Evolutionary conservation across 495 filamentous ascomycete species (phyloP).

Genomic region (Penicillium subrubescens): DNA sequence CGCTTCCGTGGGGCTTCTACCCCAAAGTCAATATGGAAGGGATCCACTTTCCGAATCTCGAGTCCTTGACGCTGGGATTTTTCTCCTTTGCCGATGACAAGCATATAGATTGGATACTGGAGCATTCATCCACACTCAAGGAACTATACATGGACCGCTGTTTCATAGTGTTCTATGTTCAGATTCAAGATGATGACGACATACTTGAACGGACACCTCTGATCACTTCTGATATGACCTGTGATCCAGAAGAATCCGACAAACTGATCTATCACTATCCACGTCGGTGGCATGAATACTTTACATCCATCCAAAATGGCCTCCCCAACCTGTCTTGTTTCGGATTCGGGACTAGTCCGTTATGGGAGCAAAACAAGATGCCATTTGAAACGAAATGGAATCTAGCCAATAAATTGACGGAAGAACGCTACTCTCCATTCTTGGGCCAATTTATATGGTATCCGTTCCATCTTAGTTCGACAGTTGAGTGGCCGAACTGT

Average conservation of each 20-base stretch:
- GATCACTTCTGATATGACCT: not conserved
- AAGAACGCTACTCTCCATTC: not conserved
- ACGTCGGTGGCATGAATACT: not conserved
- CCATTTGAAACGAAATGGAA: not conserved
- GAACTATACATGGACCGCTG: not conserved
- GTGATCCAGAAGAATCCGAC: not conserved
- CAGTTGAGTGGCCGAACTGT: not conserved
- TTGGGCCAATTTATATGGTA: not conserved
- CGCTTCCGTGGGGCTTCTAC: not conserved
- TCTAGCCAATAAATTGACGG: not conserved
- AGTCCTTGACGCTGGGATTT: not conserved
- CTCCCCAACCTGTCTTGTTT: not conserved
- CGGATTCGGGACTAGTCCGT: not conserved
- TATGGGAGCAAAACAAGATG: not conserved
- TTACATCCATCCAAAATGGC: not conserved
- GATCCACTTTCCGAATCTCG: not conserved
- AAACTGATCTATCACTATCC: not conserved
- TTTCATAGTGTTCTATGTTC: not conserved
- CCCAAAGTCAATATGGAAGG: not conserved
- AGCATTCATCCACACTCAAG: not conserved
- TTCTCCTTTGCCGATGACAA: not conserved
- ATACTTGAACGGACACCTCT: not conserved
- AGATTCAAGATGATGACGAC: not conserved
- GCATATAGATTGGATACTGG: not conserved
- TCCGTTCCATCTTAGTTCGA: not conserved